Conservation (phyloP, 1,139 yeast species). For the Yamadazyma triangularis region DNA sequence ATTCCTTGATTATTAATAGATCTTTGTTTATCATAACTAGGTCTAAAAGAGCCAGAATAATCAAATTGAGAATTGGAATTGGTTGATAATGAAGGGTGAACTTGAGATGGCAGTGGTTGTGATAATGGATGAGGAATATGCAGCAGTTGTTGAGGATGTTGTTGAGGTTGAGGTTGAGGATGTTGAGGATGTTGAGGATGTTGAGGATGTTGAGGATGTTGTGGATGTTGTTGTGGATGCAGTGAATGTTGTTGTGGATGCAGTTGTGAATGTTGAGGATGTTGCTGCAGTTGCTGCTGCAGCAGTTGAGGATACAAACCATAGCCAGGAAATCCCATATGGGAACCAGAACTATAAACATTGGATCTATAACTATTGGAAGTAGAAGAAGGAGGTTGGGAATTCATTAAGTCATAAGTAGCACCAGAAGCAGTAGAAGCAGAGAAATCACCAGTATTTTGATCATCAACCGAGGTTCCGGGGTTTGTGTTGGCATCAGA, state of each 20-base stretch:
- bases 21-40: slow-evolving; percentile 24
- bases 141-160: neutral
- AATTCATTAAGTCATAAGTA: slow-evolving; percentile 23
- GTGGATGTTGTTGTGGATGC: slow-evolving; percentile 3
- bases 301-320: slow-evolving; percentile 1
- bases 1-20: slow-evolving; percentile 9
- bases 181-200: slow-evolving; percentile 2
- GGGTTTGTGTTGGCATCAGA: slow-evolving; percentile 6
- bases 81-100: neutral
- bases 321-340: neutral
- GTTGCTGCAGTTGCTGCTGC: slow-evolving; percentile 5
- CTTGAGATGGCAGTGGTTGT: neutral
- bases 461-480: slow-evolving; percentile 5
- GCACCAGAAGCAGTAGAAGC: slow-evolving; percentile 8
- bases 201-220: slow-evolving; percentile 1
- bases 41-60: slow-evolving; percentile 24
- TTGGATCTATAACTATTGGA: slow-evolving; percentile 23
- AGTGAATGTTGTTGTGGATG: slow-evolving; percentile 1
- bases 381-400: slow-evolving; percentile 14
- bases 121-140: too few species aligned
- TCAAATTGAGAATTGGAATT: slow-evolving; percentile 10
- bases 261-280: neutral
- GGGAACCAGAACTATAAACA: slow-evolving; percentile 19
- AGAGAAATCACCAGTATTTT: slow-evolving; percentile 5
- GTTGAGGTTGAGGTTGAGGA: slow-evolving; percentile 3